Percentiles rank a stretch among this genome's conserved stretches.
Evolutionary conservation across 1,284 basidiomycete species (phyloP).

Genomic region (Chondrostereum purpureum): DNA sequence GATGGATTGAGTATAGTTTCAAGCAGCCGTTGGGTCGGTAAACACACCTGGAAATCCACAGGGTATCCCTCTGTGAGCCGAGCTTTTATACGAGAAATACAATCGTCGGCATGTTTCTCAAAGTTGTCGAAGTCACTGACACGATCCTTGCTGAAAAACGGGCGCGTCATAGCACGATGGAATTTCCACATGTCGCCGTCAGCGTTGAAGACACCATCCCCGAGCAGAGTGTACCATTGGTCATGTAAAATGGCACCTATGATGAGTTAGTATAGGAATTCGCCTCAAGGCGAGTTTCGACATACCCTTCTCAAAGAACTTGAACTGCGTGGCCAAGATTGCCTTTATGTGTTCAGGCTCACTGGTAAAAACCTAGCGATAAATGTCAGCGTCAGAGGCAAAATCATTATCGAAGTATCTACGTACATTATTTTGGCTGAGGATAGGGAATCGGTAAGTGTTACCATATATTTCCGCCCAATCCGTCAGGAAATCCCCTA

Average conservation of each 20-base stretch:
- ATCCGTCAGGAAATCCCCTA: constrained; percentile 23
- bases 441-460: constrained; percentile 17
- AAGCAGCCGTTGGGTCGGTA: neutral
- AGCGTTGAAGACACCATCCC: constrained; percentile 35
- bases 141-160: constrained; percentile 46
- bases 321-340: constrained; percentile 31
- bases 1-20: neutral
- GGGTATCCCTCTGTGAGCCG: constrained; percentile 36
- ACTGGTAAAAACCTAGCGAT: constrained; percentile 29
- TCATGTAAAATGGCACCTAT: constrained; percentile 9
- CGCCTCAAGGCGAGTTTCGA: neutral
- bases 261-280: neutral
- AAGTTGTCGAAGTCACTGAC: constrained; percentile 49
- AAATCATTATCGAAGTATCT: neutral
- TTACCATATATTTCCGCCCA: constrained; percentile 22
- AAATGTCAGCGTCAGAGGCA: too few relatives aligned
- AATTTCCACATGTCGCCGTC: constrained; percentile 32
- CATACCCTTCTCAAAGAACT: constrained; percentile 36
- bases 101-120: constrained; percentile 32
- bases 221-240: constrained; percentile 31
- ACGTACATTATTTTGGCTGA: constrained; percentile 24
- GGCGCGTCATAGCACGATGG: constrained; percentile 44
- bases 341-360: constrained; percentile 38
- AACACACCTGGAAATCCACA: constrained; percentile 43
- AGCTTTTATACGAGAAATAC: constrained; percentile 28